A percentile compares a stretch with the other conserved stretches of the same genome.
These are phyloP conservation scores for Auriscalpium microsporum DNA, from an alignment of 768 basidiomycete species.

Conservation along the genomic window DNA sequence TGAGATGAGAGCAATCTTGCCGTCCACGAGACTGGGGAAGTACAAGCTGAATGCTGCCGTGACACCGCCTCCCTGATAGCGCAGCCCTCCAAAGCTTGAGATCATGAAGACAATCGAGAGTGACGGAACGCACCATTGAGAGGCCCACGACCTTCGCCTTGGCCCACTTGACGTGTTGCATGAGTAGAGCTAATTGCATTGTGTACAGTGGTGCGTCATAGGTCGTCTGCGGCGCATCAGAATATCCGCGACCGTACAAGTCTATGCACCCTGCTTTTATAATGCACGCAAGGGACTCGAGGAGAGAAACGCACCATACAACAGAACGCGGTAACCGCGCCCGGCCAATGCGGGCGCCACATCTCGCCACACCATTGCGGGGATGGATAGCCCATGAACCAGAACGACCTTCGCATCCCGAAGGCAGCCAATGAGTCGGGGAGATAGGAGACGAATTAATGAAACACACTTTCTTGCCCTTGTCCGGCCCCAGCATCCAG, in stretches of 20 bases:
- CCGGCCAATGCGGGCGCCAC: constrained; percentile 56
- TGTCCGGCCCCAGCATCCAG: constrained; percentile 67
- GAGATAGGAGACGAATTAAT: background rate
- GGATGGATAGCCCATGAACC: constrained; percentile 72
- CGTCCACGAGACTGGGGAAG: constrained; percentile 64
- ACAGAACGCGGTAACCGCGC: constrained; percentile 61
- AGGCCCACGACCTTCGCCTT: constrained; percentile 58
- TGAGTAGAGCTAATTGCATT: constrained; percentile 72
- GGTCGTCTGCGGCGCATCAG: constrained; percentile 63
- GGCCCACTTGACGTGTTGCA: constrained; percentile 72
- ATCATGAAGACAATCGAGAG: background rate
- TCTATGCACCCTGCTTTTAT: constrained; percentile 32
- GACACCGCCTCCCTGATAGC: constrained; percentile 58
- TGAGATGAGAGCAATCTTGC: constrained; percentile 58
- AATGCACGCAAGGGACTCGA: background rate
- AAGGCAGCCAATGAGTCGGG: background rate
- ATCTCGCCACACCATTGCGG: constrained; percentile 70
- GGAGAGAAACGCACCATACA: constrained; percentile 48
- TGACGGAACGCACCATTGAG: constrained; percentile 52
- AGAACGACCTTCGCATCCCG: constrained; percentile 47
- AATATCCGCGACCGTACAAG: constrained; percentile 77
- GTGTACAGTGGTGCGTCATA: constrained; percentile 61
- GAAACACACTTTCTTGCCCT: constrained; percentile 50
- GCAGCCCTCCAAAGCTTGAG: background rate
- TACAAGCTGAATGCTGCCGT: constrained; percentile 61